Conservation (phyloP, 495 filamentous ascomycete genomes). For the Hypoxylon fuscum region DNA sequence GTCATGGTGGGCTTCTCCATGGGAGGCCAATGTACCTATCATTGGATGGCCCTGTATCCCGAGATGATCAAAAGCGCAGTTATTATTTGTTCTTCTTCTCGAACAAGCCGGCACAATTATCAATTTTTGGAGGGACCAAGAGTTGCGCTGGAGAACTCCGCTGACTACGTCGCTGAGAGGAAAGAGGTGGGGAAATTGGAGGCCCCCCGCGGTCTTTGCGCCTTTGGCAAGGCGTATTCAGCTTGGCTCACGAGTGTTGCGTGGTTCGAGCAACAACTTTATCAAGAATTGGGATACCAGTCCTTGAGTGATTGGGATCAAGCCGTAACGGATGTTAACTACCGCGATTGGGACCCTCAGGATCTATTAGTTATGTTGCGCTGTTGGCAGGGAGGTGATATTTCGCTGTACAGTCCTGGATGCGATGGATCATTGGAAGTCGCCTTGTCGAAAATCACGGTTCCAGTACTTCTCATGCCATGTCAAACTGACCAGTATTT, state of each 20-base stretch:
- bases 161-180: slow-evolving; percentile 52
- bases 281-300: slow-evolving; percentile 48
- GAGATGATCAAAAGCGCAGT: slow-evolving; percentile 51
- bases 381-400: slow-evolving; percentile 59
- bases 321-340: slow-evolving; percentile 39
- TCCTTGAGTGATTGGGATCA: slow-evolving; percentile 49
- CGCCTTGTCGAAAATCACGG: slow-evolving; percentile 50
- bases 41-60: slow-evolving; percentile 54
- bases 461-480: slow-evolving; percentile 56
- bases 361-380: slow-evolving; percentile 51
- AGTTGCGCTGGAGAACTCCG: slow-evolving; percentile 49
- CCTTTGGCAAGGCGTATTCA: slow-evolving; percentile 55
- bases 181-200: slow-evolving; percentile 42
- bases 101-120: slow-evolving; percentile 57
- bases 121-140: slow-evolving; percentile 59
- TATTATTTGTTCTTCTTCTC: slow-evolving; percentile 51
- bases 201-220: slow-evolving; percentile 46
- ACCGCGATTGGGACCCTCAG: slow-evolving; percentile 53
- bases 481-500: slow-evolving; percentile 59
- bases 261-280: slow-evolving; percentile 55
- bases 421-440: slow-evolving; percentile 47
- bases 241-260: slow-evolving; percentile 53
- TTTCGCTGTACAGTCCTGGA: slow-evolving; percentile 41
- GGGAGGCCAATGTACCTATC: slow-evolving; percentile 60
- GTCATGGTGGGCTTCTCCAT: slow-evolving; percentile 57